Evolutionary conservation across 2,329 filamentous ascomycete species (phyloP).

Genomic region (Colletotrichum cordylinicola): DNA sequence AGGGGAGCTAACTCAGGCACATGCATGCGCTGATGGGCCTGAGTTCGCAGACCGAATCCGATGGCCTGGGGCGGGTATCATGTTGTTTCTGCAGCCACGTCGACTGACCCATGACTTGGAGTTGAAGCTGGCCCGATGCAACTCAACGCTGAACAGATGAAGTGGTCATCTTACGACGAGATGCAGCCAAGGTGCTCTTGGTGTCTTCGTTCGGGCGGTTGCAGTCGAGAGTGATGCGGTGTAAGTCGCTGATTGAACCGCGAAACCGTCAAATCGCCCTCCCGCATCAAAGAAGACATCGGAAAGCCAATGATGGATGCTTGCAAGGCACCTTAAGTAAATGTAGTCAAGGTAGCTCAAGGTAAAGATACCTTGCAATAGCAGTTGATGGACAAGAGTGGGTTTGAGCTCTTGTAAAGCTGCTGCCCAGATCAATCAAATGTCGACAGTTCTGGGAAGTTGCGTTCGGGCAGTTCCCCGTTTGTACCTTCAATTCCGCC

Average conservation of each 20-base stretch:
- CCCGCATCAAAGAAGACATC: background rate
- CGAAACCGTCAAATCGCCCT: background rate
- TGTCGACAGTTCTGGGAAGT: background rate
- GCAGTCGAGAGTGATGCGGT: background rate
- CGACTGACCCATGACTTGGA: background rate
- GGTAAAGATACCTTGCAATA: background rate
- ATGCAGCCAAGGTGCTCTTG: background rate
- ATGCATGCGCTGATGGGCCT: conserved; percentile 17
- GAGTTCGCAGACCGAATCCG: background rate
- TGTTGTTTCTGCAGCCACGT: background rate
- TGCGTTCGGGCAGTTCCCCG: background rate
- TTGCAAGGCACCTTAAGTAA: background rate
- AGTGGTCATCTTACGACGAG: background rate
- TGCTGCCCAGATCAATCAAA: background rate
- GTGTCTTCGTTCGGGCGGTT: background rate
- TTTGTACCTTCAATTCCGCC: background rate
- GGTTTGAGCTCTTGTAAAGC: background rate
- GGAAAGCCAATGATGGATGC: background rate
- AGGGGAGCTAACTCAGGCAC: conserved; percentile 13
- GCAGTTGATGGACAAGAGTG: background rate
- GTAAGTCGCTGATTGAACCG: background rate
- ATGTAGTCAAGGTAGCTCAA: background rate
- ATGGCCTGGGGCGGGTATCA: background rate
- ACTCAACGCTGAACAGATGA: background rate
- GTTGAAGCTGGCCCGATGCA: background rate